Evolutionary conservation across 2,329 filamentous ascomycete genomes (phyloP), one percentile per base, ranked within the genome.

Genomic region (Cladophialophora chaetospira): DNA sequence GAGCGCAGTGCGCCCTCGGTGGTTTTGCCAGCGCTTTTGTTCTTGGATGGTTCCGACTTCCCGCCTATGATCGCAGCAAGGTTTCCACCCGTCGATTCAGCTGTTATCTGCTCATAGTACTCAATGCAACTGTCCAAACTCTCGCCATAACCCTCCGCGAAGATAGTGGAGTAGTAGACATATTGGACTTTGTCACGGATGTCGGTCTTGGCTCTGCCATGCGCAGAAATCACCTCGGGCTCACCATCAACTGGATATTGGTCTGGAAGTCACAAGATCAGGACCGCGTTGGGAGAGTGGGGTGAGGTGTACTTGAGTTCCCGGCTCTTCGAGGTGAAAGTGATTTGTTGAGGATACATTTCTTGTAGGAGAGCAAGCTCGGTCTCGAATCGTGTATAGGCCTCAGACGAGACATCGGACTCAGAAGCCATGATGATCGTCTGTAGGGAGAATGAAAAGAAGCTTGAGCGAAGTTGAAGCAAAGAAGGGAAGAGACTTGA

Each of bases 291-390:
- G 29, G 43, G 29, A 0, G 49, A 43, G 26, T 23, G 9, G 10
- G 35, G 43, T n/a, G 45, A 38, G 21, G 44, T 60, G 48, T 58
- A 65, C 5, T 46, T 43, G 28, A 65, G 5, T 25, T 65, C 63
- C 10, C 59, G 56, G 31, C 43, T 46, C 15, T 51, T 28, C 1
- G 19, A 28, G 28, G 53, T 45, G 51, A 55, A 65, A 5, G 31
- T 35, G 23, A 63, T 11, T 4, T 31, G 17, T 4, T 46, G 42
- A 9, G 61, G 61, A 35, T 61, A 65, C 63, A 65, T 65, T 5
- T 61, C 61, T 15, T 57, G 15, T n/a, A 65, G 53, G 5, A 65
- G 57, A 11, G 53, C 57, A 3, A 65, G 26, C 51, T 65, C 63
- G 13, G 54, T 38, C n/a, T 57, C 57, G 31, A 60, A 59, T 15